Conservation (phyloP, 805 yeast genomes). For the Cyberlindnera euphorbiae region DNA sequence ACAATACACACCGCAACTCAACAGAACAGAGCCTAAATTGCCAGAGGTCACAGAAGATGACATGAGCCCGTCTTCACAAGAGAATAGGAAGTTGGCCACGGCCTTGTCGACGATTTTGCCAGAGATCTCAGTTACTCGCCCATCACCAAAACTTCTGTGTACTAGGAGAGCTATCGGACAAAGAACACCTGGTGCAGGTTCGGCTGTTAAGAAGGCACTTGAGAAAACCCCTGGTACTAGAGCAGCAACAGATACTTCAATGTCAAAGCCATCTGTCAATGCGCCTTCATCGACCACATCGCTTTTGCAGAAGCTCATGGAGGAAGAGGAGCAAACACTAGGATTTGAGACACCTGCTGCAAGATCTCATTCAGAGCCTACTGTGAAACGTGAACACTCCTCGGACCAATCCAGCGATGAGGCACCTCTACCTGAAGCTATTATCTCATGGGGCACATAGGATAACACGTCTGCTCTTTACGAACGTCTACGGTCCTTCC, state of each 20-base stretch:
- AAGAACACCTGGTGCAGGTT: background rate
- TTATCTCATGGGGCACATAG: constrained; percentile 12
- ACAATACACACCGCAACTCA: constrained; percentile 1
- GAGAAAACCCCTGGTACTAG: background rate
- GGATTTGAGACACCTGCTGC: too few relatives aligned
- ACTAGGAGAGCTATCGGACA: background rate
- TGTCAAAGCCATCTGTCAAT: too few relatives aligned
- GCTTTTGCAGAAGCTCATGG: constrained; percentile 2
- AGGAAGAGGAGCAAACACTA: constrained; percentile 3
- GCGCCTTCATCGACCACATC: background rate
- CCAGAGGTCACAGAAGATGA: too few relatives aligned
- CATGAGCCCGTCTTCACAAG: background rate
- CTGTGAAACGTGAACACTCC: background rate
- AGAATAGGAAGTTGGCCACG: too few relatives aligned
- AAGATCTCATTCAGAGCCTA: too few relatives aligned
- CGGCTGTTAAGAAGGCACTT: background rate
- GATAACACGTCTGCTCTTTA: constrained; percentile 2
- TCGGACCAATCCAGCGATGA: background rate
- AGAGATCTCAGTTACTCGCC: background rate
- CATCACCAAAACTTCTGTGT: background rate
- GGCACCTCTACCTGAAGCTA: too few relatives aligned
- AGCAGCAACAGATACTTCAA: too few relatives aligned
- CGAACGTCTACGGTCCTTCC: background rate
- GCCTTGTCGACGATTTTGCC: background rate
- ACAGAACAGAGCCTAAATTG: too few relatives aligned